Conservation (phyloP, 495 filamentous ascomycete species). For the Neurospora sp. region DNA sequence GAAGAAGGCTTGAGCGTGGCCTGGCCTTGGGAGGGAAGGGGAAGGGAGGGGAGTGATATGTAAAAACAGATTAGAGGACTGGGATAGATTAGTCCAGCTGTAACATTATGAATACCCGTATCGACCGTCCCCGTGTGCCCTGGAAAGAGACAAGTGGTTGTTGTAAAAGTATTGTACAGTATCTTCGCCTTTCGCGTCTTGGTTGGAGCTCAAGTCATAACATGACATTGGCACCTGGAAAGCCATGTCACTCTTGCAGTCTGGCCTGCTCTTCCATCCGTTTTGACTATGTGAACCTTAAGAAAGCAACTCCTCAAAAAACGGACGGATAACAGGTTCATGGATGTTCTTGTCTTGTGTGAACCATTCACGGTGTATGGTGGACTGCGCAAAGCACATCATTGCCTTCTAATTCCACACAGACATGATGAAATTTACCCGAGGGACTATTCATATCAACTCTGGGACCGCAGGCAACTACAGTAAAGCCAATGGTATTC, state of each 20-base stretch:
- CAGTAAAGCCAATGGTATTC: neutral
- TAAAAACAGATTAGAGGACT: neutral
- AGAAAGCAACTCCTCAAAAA: neutral
- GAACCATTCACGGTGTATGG: neutral
- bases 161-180: neutral
- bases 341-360: neutral
- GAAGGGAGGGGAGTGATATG: neutral
- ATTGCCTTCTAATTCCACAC: neutral
- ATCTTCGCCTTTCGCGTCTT: neutral
- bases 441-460: neutral
- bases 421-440: neutral
- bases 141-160: neutral
- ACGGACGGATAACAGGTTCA: neutral
- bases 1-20: conserved; percentile 2
- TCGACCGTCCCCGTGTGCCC: neutral
- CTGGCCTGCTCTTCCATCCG: neutral
- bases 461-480: neutral
- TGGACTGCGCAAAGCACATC: neutral
- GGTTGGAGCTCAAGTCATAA: neutral
- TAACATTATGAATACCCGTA: neutral
- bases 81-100: neutral
- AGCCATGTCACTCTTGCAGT: neutral
- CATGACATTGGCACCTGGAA: neutral
- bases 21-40: neutral
- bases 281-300: neutral